A percentile compares a stretch with the other conserved stretches of the same genome.
These are phyloP conservation scores for Cerrena zonata DNA, from an alignment of 1,284 basidiomycete genomes.

Conservation along the genomic window DNA sequence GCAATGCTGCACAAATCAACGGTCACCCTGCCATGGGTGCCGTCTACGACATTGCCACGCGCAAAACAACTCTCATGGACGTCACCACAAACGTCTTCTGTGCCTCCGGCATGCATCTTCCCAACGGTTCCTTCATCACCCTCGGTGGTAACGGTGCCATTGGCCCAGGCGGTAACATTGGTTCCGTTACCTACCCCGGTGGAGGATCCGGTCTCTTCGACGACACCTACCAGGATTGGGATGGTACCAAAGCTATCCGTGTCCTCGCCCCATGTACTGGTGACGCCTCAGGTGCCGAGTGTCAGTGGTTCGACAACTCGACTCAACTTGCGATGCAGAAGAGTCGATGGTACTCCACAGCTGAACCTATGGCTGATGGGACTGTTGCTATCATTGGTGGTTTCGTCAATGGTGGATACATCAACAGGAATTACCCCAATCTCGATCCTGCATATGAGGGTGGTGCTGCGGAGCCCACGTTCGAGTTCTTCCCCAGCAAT, in stretches of 20 bases:
- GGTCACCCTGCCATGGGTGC: conserved; percentile 38
- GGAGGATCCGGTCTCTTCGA: conserved; percentile 50
- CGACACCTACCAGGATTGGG: conserved; percentile 57
- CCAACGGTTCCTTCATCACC: conserved; percentile 38
- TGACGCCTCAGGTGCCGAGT: conserved; percentile 45
- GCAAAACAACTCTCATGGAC: conserved; percentile 56
- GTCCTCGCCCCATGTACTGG: conserved; percentile 71
- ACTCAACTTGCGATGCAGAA: conserved; percentile 66
- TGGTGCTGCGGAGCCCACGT: conserved; percentile 62
- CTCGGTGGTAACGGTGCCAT: conserved; percentile 66
- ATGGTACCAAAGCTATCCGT: conserved; percentile 64
- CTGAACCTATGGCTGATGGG: conserved; percentile 69
- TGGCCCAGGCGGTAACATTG: conserved; percentile 63
- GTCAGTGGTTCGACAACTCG: conserved; percentile 77
- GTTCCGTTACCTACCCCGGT: conserved; percentile 41
- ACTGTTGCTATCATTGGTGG: conserved; percentile 72
- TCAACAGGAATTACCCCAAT: conserved; percentile 79
- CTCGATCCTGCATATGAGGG: conserved; percentile 60
- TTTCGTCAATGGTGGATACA: conserved; percentile 80
- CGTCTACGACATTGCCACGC: conserved; percentile 47
- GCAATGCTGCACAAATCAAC: conserved; percentile 46
- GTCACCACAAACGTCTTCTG: conserved; percentile 80
- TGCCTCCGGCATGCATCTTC: conserved; percentile 57
- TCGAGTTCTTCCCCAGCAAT: conserved; percentile 78
- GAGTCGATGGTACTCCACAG: conserved; percentile 84